Percentiles rank a stretch among this genome's conserved stretches.
phyloP scores from a whole-genome alignment of 371 early-diverging fungal genomes.

The Mortierella sp. region DNA sequence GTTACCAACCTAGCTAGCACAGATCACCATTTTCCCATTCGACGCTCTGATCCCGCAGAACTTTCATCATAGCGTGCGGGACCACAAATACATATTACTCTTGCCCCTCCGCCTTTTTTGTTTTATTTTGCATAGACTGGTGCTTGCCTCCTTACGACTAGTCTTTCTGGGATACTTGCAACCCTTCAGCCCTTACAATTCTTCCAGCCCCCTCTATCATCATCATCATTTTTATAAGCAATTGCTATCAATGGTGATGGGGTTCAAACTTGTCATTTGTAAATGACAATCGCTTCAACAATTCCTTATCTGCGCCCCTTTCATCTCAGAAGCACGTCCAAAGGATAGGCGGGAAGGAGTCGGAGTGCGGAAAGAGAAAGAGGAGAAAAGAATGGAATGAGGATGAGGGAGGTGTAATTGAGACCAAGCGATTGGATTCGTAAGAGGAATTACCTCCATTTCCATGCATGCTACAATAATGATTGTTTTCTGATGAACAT shows the following conservation, averaged over 20 bases:
- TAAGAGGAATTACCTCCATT: background rate
- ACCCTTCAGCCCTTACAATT: background rate
- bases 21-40: slow-evolving; percentile 11
- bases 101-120: background rate
- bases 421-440: background rate
- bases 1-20: background rate
- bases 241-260: background rate
- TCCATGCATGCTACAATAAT: no score
- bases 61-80: background rate
- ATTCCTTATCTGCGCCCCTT: background rate
- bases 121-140: slow-evolving; percentile 6
- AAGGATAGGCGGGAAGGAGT: background rate
- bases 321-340: background rate
- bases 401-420: background rate
- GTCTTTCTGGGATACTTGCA: background rate
- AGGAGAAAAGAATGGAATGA: background rate
- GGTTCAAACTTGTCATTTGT: background rate
- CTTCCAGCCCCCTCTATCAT: background rate
- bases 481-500: no score
- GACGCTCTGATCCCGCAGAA: background rate
- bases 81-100: background rate
- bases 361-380: background rate
- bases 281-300: background rate
- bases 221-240: background rate
- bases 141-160: background rate